Base-by-base conservation (phyloP, 176 grass and related monocot species). In the Secale cereale region DNA sequence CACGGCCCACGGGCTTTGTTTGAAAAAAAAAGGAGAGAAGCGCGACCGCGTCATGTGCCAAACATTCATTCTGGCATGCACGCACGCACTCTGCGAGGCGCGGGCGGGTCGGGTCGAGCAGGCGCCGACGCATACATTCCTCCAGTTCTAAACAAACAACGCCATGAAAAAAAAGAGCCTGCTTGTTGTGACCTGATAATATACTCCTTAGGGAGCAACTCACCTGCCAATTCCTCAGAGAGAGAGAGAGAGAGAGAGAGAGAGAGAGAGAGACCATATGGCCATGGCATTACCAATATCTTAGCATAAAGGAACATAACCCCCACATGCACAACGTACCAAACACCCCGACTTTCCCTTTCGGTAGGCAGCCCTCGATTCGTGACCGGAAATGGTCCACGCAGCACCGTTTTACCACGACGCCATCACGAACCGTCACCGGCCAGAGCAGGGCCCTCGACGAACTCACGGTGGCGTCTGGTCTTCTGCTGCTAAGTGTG, bases 31-130 rank as follows among this genome's bases (percentile, higher is more conserved):
- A 67, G 35, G 20, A 10, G 87, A 17, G 29, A 46, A 69, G 43
- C 4, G 32, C 66, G 86, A 77, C 86, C 86, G n/a, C 59, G 83
- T 31, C 78, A 76, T 85, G 80, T 7, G 69, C 60, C 35, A 85
- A 26, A 80, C 77, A 81, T 76, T 70, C 77, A 81, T 76, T 70
- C 59, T 43, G 76, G 31, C 76, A 70, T 23, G 61, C 61, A 59
- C 69, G 71, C 79, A 56, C 50, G 64, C 54, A 36, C 78, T 31
- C 77, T 25, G 56, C 54, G 27, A 36, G 16, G 16, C 29, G 32
- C 32, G 32, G 32, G 7, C 11, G 45, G 14, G 45, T 16, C 26
- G 78, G 62, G 28, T 33, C 78, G 62, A 16, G 36, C 77, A 65
- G 59, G 59, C 3, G 35, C 59, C 78, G 62, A 75, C 77, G 36